These are phyloP conservation scores for Stylosanthes scabra DNA, from an alignment of 331 rosid species.

Conservation along the genomic window DNA sequence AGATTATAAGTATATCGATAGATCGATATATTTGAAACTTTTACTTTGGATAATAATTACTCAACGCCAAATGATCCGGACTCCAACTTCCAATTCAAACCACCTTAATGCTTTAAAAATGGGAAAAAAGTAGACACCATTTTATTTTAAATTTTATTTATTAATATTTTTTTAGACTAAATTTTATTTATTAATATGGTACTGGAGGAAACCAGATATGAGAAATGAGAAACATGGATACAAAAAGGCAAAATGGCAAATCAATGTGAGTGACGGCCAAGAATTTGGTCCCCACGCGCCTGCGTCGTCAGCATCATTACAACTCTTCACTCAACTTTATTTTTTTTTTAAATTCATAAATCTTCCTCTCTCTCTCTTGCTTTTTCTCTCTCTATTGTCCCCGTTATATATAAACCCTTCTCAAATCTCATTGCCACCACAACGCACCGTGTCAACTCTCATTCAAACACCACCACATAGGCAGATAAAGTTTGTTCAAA, in stretches of 20 bases:
- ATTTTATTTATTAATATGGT: not conserved
- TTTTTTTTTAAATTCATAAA: not conserved
- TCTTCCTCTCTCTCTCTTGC: constrained; percentile 5
- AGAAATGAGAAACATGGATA: constrained; percentile 39
- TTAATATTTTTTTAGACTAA: not conserved
- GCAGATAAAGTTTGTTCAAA: not conserved
- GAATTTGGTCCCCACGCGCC: constrained; percentile 84
- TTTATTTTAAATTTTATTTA: not conserved
- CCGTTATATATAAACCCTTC: constrained; percentile 63
- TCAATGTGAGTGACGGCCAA: constrained; percentile 62
- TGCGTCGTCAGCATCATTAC: constrained; percentile 56
- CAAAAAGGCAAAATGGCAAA: constrained; percentile 49
- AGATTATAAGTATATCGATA: too few species aligned
- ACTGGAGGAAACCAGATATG: not conserved
- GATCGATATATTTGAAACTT: too few species aligned
- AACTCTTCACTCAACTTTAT: constrained; percentile 28
- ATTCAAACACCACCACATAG: constrained; percentile 6
- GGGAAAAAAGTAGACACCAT: constrained; percentile 49
- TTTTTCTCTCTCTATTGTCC: constrained; percentile 67
- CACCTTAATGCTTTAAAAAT: constrained; percentile 45
- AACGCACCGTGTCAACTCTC: constrained; percentile 42
- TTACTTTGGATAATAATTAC: too few species aligned
- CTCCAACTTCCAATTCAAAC: constrained; percentile 57
- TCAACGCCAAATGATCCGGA: constrained; percentile 61
- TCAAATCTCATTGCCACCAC: constrained; percentile 32